A percentile compares a stretch with the other conserved stretches of the same genome.
These are phyloP conservation scores for Rhodocollybia butyracea DNA, from an alignment of 768 basidiomycete genomes.

Conservation along the genomic window DNA sequence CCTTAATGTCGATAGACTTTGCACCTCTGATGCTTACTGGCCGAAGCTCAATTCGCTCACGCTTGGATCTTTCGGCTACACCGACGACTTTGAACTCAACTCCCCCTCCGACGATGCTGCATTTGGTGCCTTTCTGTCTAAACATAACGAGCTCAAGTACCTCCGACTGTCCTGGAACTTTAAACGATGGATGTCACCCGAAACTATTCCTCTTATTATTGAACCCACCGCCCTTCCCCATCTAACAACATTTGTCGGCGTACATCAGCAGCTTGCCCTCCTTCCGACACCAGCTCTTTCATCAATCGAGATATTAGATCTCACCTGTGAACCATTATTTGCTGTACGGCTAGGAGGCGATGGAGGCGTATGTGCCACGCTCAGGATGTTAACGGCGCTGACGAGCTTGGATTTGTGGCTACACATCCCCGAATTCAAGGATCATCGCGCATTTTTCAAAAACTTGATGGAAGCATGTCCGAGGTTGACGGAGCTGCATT, in stretches of 20 bases:
- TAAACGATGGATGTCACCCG: constrained; percentile 46
- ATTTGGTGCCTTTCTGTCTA: constrained; percentile 35
- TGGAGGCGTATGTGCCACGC: constrained; percentile 30
- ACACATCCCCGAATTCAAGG: constrained; percentile 18
- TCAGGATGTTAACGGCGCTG: constrained; percentile 33
- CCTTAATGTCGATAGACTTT: constrained; percentile 38
- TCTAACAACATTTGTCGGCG: constrained; percentile 41
- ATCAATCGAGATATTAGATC: constrained; percentile 38
- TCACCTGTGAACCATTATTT: constrained; percentile 49
- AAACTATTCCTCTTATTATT: constrained; percentile 30
- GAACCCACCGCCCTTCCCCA: constrained; percentile 26
- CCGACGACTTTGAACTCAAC: constrained; percentile 39
- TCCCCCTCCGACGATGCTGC: constrained; percentile 19
- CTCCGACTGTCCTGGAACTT: constrained; percentile 50
- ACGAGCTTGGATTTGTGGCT: constrained; percentile 47
- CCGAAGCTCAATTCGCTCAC: constrained; percentile 40
- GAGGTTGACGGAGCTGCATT: constrained; percentile 43
- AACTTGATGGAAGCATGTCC: constrained; percentile 32
- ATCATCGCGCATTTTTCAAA: background rate
- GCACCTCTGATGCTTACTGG: constrained; percentile 22
- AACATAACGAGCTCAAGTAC: constrained; percentile 35
- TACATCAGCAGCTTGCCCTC: constrained; percentile 43
- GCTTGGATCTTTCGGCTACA: constrained; percentile 49
- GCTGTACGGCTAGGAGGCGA: constrained; percentile 29
- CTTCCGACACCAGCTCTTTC: constrained; percentile 28